These are phyloP conservation scores for Scortechinia acanthostroma DNA, from an alignment of 2,329 filamentous ascomycete genomes.

Conservation along the genomic window DNA sequence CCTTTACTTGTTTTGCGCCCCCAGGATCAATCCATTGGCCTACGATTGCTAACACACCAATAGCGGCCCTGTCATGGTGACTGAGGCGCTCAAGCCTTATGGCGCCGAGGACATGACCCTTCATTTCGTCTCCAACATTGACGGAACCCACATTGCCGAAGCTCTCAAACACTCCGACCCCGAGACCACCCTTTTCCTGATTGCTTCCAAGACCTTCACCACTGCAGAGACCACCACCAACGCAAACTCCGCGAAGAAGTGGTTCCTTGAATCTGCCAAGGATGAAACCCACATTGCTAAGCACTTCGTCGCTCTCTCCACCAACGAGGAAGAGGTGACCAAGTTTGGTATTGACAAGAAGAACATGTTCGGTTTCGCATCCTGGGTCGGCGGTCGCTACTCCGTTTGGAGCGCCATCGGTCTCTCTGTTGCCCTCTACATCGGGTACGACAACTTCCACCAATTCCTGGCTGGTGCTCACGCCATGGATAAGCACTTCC, in stretches of 20 bases:
- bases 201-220: conserved; percentile 98
- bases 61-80: conserved; percentile 96
- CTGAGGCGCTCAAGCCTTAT: conserved; percentile 93
- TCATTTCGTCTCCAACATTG: conserved; percentile 99
- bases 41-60: conserved; percentile 12
- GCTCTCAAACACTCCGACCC: conserved; percentile 82
- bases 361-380: conserved; percentile 99
- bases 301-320: conserved; percentile 97
- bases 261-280: conserved; percentile 80
- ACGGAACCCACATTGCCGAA: conserved; percentile 95
- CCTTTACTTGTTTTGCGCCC: not conserved
- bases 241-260: conserved; percentile 90
- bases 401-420: conserved; percentile 99
- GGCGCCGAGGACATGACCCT: conserved; percentile 78
- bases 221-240: conserved; percentile 96
- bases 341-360: conserved; percentile 98
- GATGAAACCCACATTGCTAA: conserved; percentile 85
- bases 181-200: conserved; percentile 96
- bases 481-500: conserved; percentile 98
- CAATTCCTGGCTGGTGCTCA: conserved; percentile 90
- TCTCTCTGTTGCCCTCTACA: conserved; percentile 85
- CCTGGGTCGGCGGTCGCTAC: conserved; percentile 97
- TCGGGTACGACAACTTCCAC: conserved; percentile 96
- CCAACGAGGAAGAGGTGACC: conserved; percentile 88
- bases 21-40: not conserved